Evolutionary conservation across 257 asterid species (phyloP), one percentile per base, ranked within the genome.

Genomic region (Plantago ovata): DNA sequence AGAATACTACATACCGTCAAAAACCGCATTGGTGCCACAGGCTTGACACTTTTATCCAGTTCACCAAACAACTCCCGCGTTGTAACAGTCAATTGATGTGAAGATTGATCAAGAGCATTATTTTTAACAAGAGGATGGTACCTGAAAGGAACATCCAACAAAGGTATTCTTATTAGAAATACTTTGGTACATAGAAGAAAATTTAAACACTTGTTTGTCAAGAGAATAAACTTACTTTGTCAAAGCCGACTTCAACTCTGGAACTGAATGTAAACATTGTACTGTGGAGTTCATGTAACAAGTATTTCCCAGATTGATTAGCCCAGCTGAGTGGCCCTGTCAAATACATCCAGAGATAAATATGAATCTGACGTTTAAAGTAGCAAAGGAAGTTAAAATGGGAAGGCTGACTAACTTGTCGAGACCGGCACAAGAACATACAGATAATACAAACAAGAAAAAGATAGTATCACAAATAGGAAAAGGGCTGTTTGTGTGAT

Each of bases 271-370:
- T 77, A 93, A 72, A 76, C 99, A 93, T 62, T 93, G 99, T 38
- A 93, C 67, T 9, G 99, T 93, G 56, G 99, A 93, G 81, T 93
- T 93, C 99, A 93, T 93, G 69, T 93, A 93, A 71, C 99, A 93
- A 15, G 99, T 89, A 75, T 93, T 89, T 21, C 99, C 99, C 10
- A 93, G 84, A 77, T 93, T 93, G 53, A 79, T 70, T 65, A 93
- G 75, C 61, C 97, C 99, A 71, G 99, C 97, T 48, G 97, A 82
- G 84, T 93, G 94, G 24, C 94, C 99, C 99, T 89, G 84, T 33
- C 65, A 45, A 63, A 60, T 63, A 72, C 28, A 51, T 52, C 62
- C 64, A n/a, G 62, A 62, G 32, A 65, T 54, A 53, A 21, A 57
- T 41, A 41, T 48, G 19, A 36, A 49, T 41, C 56, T 6, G 64